Evolutionary conservation across 176 grass and related monocot genomes (phyloP).

Genomic region (Otatea glauca): DNA sequence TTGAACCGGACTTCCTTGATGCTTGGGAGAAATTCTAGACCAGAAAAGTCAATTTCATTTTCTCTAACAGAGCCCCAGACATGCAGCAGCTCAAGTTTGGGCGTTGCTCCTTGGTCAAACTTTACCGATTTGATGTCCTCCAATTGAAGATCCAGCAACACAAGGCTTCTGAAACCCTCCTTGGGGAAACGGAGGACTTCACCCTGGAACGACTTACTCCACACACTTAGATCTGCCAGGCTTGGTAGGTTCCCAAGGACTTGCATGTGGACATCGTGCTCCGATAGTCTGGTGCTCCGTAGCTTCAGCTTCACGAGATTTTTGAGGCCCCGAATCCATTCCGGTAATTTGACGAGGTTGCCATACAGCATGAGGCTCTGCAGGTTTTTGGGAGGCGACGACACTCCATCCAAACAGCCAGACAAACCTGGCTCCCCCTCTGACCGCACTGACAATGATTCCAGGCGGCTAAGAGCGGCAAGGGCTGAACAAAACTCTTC

Average conservation of each 20-base stretch:
- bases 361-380: background rate
- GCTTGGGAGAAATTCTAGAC: background rate
- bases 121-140: background rate
- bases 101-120: background rate
- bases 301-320: constrained; percentile 13
- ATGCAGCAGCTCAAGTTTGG: background rate
- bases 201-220: accelerated
- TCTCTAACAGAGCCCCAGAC: accelerated
- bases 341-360: background rate
- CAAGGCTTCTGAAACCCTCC: too few species aligned
- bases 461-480: background rate
- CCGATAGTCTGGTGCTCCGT: accelerated
- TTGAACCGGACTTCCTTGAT: background rate
- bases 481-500: background rate
- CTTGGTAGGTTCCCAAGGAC: background rate
- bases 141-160: background rate
- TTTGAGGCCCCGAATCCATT: background rate
- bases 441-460: background rate
- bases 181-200: background rate
- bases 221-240: background rate
- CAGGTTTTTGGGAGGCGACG: background rate
- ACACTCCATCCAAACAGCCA: background rate
- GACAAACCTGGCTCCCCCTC: background rate
- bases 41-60: background rate
- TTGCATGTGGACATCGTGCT: background rate